Evolutionary conservation across 1,284 basidiomycete genomes (phyloP).

Genomic region (Pseudozyma sp.): DNA sequence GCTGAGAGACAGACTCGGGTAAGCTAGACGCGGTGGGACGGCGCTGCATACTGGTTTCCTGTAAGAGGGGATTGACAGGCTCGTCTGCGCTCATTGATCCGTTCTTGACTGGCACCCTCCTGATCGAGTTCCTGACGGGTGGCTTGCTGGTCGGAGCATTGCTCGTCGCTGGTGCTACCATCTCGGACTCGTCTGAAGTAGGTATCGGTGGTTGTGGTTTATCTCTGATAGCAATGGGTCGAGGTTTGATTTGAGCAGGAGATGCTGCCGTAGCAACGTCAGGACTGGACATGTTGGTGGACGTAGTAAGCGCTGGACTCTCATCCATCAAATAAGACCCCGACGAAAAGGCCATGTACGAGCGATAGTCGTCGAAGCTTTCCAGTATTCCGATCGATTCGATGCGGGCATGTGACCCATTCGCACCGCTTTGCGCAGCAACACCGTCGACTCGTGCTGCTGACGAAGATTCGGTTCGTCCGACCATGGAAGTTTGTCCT

Average conservation of each 20-base stretch:
- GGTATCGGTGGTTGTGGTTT: conserved; percentile 29
- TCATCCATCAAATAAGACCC: conserved; percentile 22
- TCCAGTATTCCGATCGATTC: conserved; percentile 26
- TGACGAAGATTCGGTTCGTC: not conserved
- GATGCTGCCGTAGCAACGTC: conserved; percentile 10
- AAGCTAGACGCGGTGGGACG: conserved; percentile 28
- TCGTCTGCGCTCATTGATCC: conserved; percentile 7
- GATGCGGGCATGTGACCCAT: conserved; percentile 18
- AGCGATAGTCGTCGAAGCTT: conserved; percentile 47
- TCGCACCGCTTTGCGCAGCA: not conserved
- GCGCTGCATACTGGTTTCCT: conserved; percentile 4
- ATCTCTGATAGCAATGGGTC: conserved; percentile 1
- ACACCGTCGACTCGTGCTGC: not conserved
- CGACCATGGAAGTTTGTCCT: conserved; percentile 3
- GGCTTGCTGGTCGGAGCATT: not conserved
- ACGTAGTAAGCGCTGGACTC: conserved; percentile 30
- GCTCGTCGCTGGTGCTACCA: not conserved
- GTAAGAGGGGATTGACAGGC: not conserved
- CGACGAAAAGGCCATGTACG: conserved; percentile 30
- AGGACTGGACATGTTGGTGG: conserved; percentile 32
- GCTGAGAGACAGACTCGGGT: conserved; percentile 33
- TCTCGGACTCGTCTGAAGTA: not conserved
- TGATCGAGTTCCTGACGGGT: not conserved
- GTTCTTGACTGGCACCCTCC: conserved; percentile 4
- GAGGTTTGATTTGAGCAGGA: conserved; percentile 12